Conservation (phyloP, 2,329 filamentous ascomycete species). For the Xylaria sp. region DNA sequence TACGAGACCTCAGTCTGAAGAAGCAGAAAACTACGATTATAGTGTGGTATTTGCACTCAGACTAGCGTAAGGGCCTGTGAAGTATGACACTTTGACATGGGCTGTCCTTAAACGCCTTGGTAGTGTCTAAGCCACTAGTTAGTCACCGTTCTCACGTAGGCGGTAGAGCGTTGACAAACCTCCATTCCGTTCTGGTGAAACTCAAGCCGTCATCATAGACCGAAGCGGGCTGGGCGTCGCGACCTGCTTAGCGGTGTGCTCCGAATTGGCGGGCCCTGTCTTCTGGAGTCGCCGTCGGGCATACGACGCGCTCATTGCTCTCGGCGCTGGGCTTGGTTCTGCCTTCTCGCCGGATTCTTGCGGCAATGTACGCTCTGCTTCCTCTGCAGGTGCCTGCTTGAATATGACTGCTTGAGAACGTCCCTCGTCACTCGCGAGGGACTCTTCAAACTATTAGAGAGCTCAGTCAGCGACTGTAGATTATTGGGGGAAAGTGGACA, state of each 20-base stretch:
- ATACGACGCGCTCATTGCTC: conserved; percentile 50
- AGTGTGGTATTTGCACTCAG: conserved; percentile 12
- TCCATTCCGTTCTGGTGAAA: conserved; percentile 45
- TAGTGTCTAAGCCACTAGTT: conserved; percentile 26
- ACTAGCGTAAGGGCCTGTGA: conserved; percentile 7
- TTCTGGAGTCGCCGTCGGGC: conserved; percentile 60
- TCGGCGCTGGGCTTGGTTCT: conserved; percentile 41
- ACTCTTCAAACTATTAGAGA: conserved; percentile 69
- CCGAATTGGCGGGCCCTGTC: conserved; percentile 57
- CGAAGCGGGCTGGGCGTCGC: conserved; percentile 74
- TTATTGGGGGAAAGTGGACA: conserved; percentile 25
- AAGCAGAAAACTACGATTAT: conserved; percentile 41
- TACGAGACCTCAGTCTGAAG: conserved; percentile 30
- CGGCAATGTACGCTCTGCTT: conserved; percentile 54
- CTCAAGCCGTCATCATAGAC: conserved; percentile 71
- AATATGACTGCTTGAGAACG: conserved; percentile 69
- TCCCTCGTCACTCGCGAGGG: conserved; percentile 91
- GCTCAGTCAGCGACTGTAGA: conserved; percentile 75
- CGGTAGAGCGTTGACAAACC: conserved; percentile 38
- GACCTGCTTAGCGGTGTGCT: conserved; percentile 60
- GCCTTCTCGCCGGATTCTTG: conserved; percentile 55
- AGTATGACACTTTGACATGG: conserved; percentile 12
- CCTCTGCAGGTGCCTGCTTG: conserved; percentile 53
- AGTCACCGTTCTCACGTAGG: not conserved
- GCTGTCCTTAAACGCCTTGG: conserved; percentile 20